A percentile compares a stretch with the other conserved stretches of the same genome.
phyloP scores from a whole-genome alignment of 768 basidiomycete species.

The Termitomyces sp. region DNA sequence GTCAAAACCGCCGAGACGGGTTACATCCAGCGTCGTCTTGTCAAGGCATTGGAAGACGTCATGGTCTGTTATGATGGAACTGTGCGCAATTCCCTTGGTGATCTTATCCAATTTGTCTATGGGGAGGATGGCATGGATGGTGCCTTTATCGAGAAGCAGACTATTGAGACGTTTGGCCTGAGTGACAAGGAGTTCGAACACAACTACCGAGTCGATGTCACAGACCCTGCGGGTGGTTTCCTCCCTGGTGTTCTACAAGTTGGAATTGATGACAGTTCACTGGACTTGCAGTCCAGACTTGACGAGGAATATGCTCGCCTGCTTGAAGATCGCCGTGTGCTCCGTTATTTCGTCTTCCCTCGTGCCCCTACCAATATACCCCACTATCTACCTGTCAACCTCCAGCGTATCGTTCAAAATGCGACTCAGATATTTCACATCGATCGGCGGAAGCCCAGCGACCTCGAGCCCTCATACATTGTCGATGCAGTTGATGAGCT shows the following conservation, averaged over 20 bases:
- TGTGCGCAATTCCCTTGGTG: conserved; percentile 94
- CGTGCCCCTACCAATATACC: conserved; percentile 62
- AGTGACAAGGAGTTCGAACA: conserved; percentile 82
- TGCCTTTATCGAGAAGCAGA: conserved; percentile 94
- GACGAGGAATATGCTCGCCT: conserved; percentile 66
- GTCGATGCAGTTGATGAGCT: conserved; percentile 74
- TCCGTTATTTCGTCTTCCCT: conserved; percentile 85
- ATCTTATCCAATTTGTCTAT: conserved; percentile 94
- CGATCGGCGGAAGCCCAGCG: conserved; percentile 88
- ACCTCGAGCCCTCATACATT: conserved; percentile 85
- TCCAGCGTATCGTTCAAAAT: conserved; percentile 93
- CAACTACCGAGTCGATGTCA: conserved; percentile 93
- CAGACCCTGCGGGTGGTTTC: conserved; percentile 78
- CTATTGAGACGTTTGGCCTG: conserved; percentile 83
- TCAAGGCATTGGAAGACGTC: conserved; percentile 97
- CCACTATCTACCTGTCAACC: conserved; percentile 92
- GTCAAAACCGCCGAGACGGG: conserved; percentile 99
- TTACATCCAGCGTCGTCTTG: conserved; percentile 96
- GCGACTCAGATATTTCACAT: conserved; percentile 96
- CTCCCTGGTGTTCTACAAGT: conserved; percentile 76
- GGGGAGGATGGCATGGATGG: conserved; percentile 99
- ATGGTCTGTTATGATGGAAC: conserved; percentile 98
- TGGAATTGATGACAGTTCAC: conserved; percentile 79
- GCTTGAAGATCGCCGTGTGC: conserved; percentile 65
- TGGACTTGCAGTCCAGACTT: conserved; percentile 77